Evolutionary conservation across 805 yeast species (phyloP), one percentile per base, ranked within the genome.

Genomic region (Starmerella cellae): DNA sequence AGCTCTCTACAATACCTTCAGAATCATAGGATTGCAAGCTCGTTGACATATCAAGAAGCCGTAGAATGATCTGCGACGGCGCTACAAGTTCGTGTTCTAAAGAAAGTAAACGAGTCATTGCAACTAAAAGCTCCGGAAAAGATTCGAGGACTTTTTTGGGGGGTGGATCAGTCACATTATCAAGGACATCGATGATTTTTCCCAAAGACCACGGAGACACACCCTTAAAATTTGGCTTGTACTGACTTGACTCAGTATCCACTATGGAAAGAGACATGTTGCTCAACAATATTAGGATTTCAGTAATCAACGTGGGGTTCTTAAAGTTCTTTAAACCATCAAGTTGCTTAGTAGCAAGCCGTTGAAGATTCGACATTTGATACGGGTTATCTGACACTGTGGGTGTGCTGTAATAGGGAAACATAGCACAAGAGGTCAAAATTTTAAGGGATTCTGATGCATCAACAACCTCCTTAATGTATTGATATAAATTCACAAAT

Each of bases 361-460:
- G 47, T 55, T 87, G 97, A 34, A 88, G 61, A 9, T 68, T 66
- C 0, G 95, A 73, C 40, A 76, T 73, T 20, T 13, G 10, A n/a
- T 20, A 21, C 9, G 19, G 20, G n/a, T 10, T 10, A 5, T 30
- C 11, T 4, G 21, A 6, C 2, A 39, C 30, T 5, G 32, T 21
- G 3, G 24, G 20, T 16, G 28, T 19, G 3, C 48, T 44, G 27
- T 49, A 45, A 26, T 41, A 43, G 2, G 49, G 53, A 32, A 49
- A 53, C 34, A 27, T 19, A 1, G 55, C 53, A 19, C 54, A 49
- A 10, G 38, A 27, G 2, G 43, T 14, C 16, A 54, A 24, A 1
- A 46, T 30, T 4, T 32, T 16, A 1, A 52, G n/a, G 0, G 54
- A 50, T 14, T 19, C 16, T 1, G 18, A 14, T 1, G 19, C 20